These are phyloP conservation scores for Cercophora samala DNA, from an alignment of 495 filamentous ascomycete genomes.

Conservation along the genomic window DNA sequence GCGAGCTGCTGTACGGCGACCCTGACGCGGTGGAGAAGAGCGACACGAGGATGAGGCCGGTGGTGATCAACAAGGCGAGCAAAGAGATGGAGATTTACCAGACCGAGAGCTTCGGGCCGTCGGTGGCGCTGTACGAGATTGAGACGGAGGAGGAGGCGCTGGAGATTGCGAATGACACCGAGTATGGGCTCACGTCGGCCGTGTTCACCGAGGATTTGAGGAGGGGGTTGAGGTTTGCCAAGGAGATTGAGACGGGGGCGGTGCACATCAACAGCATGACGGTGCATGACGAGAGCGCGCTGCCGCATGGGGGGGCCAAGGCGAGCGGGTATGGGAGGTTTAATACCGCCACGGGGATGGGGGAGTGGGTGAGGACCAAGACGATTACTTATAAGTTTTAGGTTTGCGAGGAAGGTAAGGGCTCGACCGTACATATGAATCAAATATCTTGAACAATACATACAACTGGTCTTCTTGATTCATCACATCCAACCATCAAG, in stretches of 20 bases:
- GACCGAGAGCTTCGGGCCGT: conserved; percentile 80
- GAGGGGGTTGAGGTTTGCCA: conserved; percentile 69
- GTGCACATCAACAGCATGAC: conserved; percentile 88
- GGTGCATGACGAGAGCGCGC: conserved; percentile 73
- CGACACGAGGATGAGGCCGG: conserved; percentile 61
- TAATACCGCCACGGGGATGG: conserved; percentile 44
- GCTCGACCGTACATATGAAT: background rate
- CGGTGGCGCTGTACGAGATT: conserved; percentile 58
- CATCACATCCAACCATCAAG: too few relatives aligned
- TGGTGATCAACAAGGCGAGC: conserved; percentile 66
- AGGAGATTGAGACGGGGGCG: conserved; percentile 72
- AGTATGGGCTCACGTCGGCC: conserved; percentile 77
- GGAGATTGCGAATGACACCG: conserved; percentile 73
- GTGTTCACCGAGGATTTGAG: conserved; percentile 82
- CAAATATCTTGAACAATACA: too few relatives aligned
- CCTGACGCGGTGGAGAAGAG: conserved; percentile 42
- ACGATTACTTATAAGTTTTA: conserved; percentile 68
- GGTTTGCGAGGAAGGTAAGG: background rate
- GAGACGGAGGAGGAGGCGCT: conserved; percentile 67
- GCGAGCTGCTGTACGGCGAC: conserved; percentile 61
- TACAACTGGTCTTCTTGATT: too few relatives aligned
- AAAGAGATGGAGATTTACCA: conserved; percentile 80
- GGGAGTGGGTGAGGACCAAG: conserved; percentile 84
- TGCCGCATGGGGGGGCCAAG: conserved; percentile 87
- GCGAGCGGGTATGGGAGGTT: conserved; percentile 73